Percentiles rank a stretch among this genome's conserved stretches.
Conservation (phyloP, 495 filamentous ascomycete genomes). For the Penicillium bialowiezense region DNA sequence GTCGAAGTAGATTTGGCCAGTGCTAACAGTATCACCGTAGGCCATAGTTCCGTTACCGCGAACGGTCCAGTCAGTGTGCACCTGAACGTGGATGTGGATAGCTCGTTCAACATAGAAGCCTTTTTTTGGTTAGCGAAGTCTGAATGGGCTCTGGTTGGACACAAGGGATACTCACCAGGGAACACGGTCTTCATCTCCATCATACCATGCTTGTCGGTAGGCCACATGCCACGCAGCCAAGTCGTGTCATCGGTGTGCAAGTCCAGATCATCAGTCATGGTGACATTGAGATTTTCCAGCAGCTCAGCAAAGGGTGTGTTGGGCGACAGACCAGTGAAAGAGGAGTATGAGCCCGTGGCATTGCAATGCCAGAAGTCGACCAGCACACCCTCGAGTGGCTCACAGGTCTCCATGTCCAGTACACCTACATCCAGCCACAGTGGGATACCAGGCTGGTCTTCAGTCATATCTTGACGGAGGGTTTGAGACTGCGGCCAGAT, state of each 20-base stretch:
- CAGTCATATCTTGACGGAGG: slow-evolving; percentile 47
- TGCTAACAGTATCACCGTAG: slow-evolving; percentile 18
- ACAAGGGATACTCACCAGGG: slow-evolving; percentile 30
- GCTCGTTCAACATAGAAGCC: slow-evolving; percentile 36
- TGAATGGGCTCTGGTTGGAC: too few relatives aligned
- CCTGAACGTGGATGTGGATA: slow-evolving; percentile 31
- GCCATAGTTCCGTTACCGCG: slow-evolving; percentile 23
- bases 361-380: slow-evolving; percentile 56
- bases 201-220: slow-evolving; percentile 46
- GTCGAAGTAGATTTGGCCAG: slow-evolving; percentile 58
- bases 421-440: slow-evolving; percentile 55
- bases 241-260: slow-evolving; percentile 34
- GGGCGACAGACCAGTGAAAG: slow-evolving; percentile 38
- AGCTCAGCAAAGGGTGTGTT: slow-evolving; percentile 21
- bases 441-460: slow-evolving; percentile 48
- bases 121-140: background rate
- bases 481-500: slow-evolving; percentile 30
- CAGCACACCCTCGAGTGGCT: slow-evolving; percentile 44
- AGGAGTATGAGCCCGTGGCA: slow-evolving; percentile 46
- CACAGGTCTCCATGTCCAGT: slow-evolving; percentile 52
- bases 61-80: slow-evolving; percentile 22
- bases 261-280: slow-evolving; percentile 12
- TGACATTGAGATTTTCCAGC: slow-evolving; percentile 6
- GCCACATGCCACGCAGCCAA: slow-evolving; percentile 48
- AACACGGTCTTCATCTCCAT: slow-evolving; percentile 49